phyloP scores from a whole-genome alignment of 805 yeast species.

The Teunomyces barrocoloradensis region DNA sequence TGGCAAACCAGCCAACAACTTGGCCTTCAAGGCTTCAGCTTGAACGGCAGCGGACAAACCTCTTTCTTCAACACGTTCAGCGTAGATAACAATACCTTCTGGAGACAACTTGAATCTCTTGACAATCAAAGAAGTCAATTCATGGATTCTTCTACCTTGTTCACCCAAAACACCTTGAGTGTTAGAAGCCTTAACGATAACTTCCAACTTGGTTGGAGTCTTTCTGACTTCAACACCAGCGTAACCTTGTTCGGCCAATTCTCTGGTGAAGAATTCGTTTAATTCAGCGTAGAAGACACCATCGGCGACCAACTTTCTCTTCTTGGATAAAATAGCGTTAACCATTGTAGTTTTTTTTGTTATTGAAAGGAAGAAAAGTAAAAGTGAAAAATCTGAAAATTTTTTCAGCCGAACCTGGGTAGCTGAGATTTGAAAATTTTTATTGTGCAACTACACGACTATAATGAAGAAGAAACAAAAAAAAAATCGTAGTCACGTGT shows the following conservation, averaged over 20 bases:
- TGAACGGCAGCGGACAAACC: slow-evolving; percentile 99
- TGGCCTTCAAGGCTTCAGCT: slow-evolving; percentile 98
- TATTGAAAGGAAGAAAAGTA: background rate
- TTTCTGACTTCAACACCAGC: slow-evolving; percentile 99
- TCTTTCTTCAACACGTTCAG: slow-evolving; percentile 99
- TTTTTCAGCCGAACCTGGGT: background rate
- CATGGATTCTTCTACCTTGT: slow-evolving; percentile 99
- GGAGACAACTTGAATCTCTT: slow-evolving; percentile 97
- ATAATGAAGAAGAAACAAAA: background rate
- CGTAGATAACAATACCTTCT: slow-evolving; percentile 91
- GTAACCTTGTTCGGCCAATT: slow-evolving; percentile 99
- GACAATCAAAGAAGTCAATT: slow-evolving; percentile 94
- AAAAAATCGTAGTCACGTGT: too few relatives aligned
- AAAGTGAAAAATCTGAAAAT: background rate
- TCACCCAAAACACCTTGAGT: slow-evolving; percentile 98
- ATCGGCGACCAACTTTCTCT: slow-evolving; percentile 99
- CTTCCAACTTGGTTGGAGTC: slow-evolving; percentile 97
- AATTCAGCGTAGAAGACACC: slow-evolving; percentile 99
- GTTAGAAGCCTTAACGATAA: slow-evolving; percentile 98
- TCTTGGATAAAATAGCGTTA: slow-evolving; percentile 72
- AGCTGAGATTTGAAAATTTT: background rate
- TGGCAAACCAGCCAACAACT: slow-evolving; percentile 97
- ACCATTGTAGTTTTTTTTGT: slow-evolving; percentile 19
- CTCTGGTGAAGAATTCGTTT: slow-evolving; percentile 99
- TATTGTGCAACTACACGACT: background rate